Conservation (phyloP, 2,329 filamentous ascomycete genomes). For the Botrytis hyacinthi region DNA sequence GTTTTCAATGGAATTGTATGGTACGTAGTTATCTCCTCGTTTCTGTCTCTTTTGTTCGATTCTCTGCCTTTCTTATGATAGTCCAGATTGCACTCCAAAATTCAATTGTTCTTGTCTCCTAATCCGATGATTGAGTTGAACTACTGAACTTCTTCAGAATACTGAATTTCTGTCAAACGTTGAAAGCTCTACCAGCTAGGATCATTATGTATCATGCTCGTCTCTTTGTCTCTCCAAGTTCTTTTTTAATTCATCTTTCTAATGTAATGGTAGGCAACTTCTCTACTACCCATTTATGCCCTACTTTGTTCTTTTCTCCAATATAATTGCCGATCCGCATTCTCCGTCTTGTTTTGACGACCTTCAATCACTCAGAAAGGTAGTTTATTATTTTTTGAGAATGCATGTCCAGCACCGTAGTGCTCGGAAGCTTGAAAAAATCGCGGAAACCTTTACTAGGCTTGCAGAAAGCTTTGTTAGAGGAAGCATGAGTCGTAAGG, state of each 20-base stretch:
- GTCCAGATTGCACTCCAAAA: background rate
- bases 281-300: conserved; percentile 27
- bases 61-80: background rate
- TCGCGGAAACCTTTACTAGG: conserved; percentile 21
- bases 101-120: background rate
- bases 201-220: background rate
- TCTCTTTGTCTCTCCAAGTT: background rate
- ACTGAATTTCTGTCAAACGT: background rate
- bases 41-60: background rate
- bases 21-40: conserved; percentile 15
- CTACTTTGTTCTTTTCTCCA: conserved; percentile 24
- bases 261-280: conserved; percentile 22
- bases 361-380: conserved; percentile 18
- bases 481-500: conserved; percentile 13
- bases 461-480: conserved; percentile 22
- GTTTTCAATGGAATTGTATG: conserved; percentile 27
- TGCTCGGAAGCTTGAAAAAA: conserved; percentile 21
- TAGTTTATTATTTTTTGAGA: conserved; percentile 23
- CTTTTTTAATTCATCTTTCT: background rate
- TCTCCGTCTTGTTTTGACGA: conserved; percentile 20
- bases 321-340: conserved; percentile 23
- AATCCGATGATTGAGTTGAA: background rate
- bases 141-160: background rate
- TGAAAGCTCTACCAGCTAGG: background rate
- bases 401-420: conserved; percentile 23